phyloP scores from a whole-genome alignment of 495 filamentous ascomycete species.

The Penicillium daleae region DNA sequence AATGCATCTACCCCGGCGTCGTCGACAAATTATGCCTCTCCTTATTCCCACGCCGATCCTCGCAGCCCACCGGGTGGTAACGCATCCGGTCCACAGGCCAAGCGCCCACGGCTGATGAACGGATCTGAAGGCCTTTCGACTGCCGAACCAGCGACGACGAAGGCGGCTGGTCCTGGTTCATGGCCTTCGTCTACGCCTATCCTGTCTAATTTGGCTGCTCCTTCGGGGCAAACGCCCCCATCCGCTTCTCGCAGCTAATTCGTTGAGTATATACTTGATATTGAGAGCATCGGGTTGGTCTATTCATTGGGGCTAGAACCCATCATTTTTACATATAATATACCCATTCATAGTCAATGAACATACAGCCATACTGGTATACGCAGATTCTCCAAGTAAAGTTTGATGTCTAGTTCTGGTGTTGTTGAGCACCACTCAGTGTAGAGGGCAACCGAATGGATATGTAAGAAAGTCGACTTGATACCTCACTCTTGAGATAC shows the following conservation, averaged over 20 bases:
- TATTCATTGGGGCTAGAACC: not conserved
- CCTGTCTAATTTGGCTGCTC: conserved; percentile 33
- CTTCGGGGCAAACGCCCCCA: conserved; percentile 33
- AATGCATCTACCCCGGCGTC: conserved; percentile 35
- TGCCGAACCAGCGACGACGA: conserved; percentile 19
- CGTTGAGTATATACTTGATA: not conserved
- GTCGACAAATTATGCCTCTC: conserved; percentile 39
- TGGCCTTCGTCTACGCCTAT: conserved; percentile 31
- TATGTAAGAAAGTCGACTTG: too few relatives aligned
- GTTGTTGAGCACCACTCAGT: not conserved
- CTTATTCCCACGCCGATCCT: conserved; percentile 38
- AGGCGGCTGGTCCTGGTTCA: conserved; percentile 8
- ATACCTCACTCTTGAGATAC: not conserved
- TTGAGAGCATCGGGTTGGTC: not conserved
- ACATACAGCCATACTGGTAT: not conserved
- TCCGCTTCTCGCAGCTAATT: conserved; percentile 20
- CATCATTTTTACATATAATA: not conserved
- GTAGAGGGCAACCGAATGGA: too few relatives aligned
- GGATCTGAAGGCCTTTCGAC: conserved; percentile 33
- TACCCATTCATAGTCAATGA: not conserved
- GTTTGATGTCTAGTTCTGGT: not conserved
- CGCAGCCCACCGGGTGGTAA: conserved; percentile 30
- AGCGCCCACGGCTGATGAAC: conserved; percentile 51
- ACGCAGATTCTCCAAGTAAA: not conserved
- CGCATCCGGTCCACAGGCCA: conserved; percentile 34